These are phyloP conservation scores for Quercus tomentella DNA, from an alignment of 331 rosid species.

Conservation along the genomic window DNA sequence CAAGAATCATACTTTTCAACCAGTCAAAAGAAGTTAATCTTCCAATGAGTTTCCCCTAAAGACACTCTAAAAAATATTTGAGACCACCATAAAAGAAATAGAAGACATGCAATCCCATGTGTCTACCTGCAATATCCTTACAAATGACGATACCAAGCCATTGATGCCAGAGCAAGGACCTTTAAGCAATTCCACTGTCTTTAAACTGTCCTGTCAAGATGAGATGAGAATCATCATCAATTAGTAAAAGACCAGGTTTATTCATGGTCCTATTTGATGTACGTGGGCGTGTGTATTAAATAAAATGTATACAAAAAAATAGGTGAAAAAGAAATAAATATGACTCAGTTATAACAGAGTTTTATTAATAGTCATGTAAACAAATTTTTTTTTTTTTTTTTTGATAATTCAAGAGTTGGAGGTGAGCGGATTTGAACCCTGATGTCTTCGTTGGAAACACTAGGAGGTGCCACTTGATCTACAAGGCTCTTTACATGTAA, in stretches of 20 bases:
- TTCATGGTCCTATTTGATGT: background rate
- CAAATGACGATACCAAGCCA: conserved; percentile 81
- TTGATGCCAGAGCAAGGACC: conserved; percentile 55
- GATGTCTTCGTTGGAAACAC: no score
- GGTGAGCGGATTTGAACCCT: no score
- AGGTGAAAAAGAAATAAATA: background rate
- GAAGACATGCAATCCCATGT: background rate
- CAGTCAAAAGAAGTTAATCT: background rate
- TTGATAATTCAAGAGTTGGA: no score
- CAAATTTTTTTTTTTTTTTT: no score
- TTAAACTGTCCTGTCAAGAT: conserved; percentile 90
- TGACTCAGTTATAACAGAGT: background rate
- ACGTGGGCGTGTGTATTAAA: background rate
- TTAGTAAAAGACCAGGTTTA: conserved; percentile 11
- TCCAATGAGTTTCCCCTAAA: background rate
- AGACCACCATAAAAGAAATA: background rate
- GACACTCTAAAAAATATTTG: background rate
- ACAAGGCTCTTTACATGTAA: no score
- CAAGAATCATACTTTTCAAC: background rate
- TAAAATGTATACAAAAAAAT: background rate
- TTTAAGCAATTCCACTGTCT: conserved; percentile 49
- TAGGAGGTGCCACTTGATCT: no score
- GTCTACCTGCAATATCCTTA: conserved; percentile 77
- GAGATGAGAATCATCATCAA: conserved; percentile 22
- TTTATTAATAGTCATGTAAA: background rate